Evolutionary conservation across 768 basidiomycete genomes (phyloP), one percentile per base, ranked within the genome.

Genomic region (Suillus cothurnatus): DNA sequence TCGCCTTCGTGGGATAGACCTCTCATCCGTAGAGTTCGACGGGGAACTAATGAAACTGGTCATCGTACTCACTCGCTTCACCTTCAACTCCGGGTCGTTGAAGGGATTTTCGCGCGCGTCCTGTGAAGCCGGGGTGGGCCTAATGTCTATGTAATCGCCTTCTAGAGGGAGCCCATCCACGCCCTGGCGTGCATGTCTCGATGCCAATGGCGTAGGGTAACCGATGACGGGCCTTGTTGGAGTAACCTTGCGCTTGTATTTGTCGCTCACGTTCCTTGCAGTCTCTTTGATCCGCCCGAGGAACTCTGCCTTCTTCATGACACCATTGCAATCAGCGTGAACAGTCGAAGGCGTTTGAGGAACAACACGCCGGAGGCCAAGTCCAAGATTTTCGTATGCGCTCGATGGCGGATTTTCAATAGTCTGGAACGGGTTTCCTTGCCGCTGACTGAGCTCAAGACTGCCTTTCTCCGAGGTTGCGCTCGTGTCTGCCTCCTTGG

Each of bases 221-320:
- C 87, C 83, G 67, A 91, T 91, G 47, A 80, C 75, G 6, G 85
- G 87, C 63, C 82, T 79, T 64, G 77, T 71, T 61, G 77, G 73
- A 36, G 79, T 69, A 50, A 76, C 75, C 41, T 78, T 78, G 15
- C 76, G 76, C 31, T 76, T 76, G 68, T 83, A 86, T 72, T 81
- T 87, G 71, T 88, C 84, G 78, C 90, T 91, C 66, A 91, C 89
- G 52, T 86, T 83, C 63, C 91, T 81, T 39, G 89, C 86, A 3
- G 89, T 88, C 57, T 86, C 81, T 67, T 79, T 84, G 50, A 92
- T 81, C 72, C 80, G 84, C n/a, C 82, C 81, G 61, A 92, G 68
- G 71, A 92, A 92, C 71, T 91, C 88, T 21, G 79, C 81, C 74
- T 92, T 93, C 72, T 83, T 88, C 83, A 91, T 87, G 45, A 89